phyloP scores from a whole-genome alignment of 2,329 filamentous ascomycete species.

The Chrysoporthe puriensis region DNA sequence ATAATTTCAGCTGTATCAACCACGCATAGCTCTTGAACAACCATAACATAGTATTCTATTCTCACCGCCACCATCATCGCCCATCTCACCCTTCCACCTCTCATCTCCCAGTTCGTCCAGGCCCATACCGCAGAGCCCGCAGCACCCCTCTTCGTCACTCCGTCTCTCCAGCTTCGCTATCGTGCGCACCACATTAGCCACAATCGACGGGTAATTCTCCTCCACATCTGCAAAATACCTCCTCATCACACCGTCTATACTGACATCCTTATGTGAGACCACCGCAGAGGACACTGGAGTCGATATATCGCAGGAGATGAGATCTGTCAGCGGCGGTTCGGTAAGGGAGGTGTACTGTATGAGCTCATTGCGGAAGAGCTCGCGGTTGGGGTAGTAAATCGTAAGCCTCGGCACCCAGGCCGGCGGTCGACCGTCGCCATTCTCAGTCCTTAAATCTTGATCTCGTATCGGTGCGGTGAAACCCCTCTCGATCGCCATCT shows the following conservation, averaged over 20 bases:
- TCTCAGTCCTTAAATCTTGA: conserved; percentile 18
- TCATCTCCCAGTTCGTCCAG: conserved; percentile 66
- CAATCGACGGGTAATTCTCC: conserved; percentile 83
- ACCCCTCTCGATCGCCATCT: conserved; percentile 40
- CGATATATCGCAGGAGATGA: conserved; percentile 47
- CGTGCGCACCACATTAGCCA: conserved; percentile 93
- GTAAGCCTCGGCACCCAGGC: conserved; percentile 33
- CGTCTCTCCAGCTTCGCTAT: conserved; percentile 74
- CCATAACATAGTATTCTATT: conserved; percentile 68
- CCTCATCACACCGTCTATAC: conserved; percentile 88
- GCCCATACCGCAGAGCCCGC: conserved; percentile 71
- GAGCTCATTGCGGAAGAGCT: conserved; percentile 83
- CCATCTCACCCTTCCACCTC: conserved; percentile 65
- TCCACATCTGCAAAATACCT: conserved; percentile 89
- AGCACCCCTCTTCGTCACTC: conserved; percentile 44
- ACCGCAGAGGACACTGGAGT: conserved; percentile 40
- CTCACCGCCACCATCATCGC: conserved; percentile 41
- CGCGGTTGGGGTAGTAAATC: conserved; percentile 80
- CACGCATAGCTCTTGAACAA: conserved; percentile 67
- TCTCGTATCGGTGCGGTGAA: conserved; percentile 1
- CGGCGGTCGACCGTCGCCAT: conserved; percentile 2
- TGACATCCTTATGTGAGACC: conserved; percentile 73
- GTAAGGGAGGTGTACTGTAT: conserved; percentile 63
- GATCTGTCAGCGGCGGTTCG: conserved; percentile 53
- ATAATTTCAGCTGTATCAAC: conserved; percentile 39